Evolutionary conservation across 2,329 filamentous ascomycete species (phyloP), one percentile per base, ranked within the genome.

Genomic region (Trichoderma sp.): DNA sequence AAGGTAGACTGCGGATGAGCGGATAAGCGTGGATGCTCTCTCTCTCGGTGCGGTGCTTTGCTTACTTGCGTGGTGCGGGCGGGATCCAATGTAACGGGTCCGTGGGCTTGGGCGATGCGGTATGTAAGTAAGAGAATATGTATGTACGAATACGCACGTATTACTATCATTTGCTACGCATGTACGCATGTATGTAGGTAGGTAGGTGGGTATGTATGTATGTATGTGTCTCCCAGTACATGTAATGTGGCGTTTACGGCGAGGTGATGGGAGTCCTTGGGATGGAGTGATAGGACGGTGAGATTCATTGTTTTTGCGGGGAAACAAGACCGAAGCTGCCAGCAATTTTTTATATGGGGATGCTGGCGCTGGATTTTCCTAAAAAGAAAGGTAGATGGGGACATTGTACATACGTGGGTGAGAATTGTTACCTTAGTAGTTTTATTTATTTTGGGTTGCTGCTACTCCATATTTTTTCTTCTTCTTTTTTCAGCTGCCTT

Each of bases 121-220:
- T 59, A 59, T 68, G 65, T 68, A 59, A 47, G 65, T 59, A 47
- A 59, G 53, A 59, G 26, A 26, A 50, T 32, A 39, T 67, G 64
- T n/a, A 67, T 39, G 50, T 55, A 43, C 39, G 39, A 43, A 43
- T 43, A 43, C 39, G 39, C 39, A 43, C 17, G 36, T 15, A 39
- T 39, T 6, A 39, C 34, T 15, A 39, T 39, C 13, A 34, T 34
- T 15, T 39, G 34, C 6, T 39, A 39, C 34, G 34, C 34, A 39
- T 39, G 13, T 36, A 36, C 3, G 34, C 8, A 39, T 7, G 8
- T 32, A 32, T 2, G 30, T 11, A 32, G 2, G 30, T 4, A 32
- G 8, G 9, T 47, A 26, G 43, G 12, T 39, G 26, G n/a, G 30
- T 20, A 36, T 55, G 32, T 36, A 17, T 61, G 13, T 39, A 17